phyloP scores from a whole-genome alignment of 2,329 filamentous ascomycete species.

The Dactylellina sp. region DNA sequence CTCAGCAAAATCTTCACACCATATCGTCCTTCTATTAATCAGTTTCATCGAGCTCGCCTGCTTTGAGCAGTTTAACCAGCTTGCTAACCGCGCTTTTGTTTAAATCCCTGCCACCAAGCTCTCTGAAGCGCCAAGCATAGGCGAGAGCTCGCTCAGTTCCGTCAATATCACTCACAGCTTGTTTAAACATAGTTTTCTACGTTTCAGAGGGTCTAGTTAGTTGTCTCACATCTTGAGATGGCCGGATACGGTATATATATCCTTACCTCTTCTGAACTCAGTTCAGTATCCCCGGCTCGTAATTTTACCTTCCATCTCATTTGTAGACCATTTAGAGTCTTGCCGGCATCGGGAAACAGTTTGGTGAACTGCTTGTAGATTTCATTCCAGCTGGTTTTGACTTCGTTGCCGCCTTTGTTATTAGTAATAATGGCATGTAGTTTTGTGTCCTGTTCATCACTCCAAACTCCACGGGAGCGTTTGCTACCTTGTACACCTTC shows the following conservation, averaged over 20 bases:
- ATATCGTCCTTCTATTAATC: slow-evolving; percentile 7
- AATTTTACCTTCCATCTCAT: slow-evolving; percentile 46
- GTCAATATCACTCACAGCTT: slow-evolving; percentile 45
- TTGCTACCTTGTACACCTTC: not conserved
- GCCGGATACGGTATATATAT: not conserved
- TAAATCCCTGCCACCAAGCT: slow-evolving; percentile 40
- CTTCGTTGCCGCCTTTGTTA: slow-evolving; percentile 46
- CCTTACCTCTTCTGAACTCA: slow-evolving; percentile 28
- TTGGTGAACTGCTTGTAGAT: slow-evolving; percentile 32
- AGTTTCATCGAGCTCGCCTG: slow-evolving; percentile 24
- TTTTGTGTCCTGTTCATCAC: slow-evolving; percentile 30
- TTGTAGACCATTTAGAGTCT: slow-evolving; percentile 37
- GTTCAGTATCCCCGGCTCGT: slow-evolving; percentile 46
- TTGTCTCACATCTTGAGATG: not conserved
- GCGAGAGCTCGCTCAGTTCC: slow-evolving; percentile 38
- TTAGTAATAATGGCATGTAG: slow-evolving; percentile 32
- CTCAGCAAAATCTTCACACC: not conserved
- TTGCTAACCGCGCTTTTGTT: slow-evolving; percentile 48
- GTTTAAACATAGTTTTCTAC: slow-evolving; percentile 44
- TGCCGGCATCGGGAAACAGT: slow-evolving; percentile 21
- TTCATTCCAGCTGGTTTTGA: slow-evolving; percentile 34
- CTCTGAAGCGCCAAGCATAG: slow-evolving; percentile 53
- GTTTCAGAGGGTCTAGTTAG: not conserved
- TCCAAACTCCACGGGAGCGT: slow-evolving; percentile 22
- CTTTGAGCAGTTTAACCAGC: slow-evolving; percentile 35